These are phyloP conservation scores for Malus hybrid DNA, from an alignment of 331 rosid genomes.

Conservation along the genomic window DNA sequence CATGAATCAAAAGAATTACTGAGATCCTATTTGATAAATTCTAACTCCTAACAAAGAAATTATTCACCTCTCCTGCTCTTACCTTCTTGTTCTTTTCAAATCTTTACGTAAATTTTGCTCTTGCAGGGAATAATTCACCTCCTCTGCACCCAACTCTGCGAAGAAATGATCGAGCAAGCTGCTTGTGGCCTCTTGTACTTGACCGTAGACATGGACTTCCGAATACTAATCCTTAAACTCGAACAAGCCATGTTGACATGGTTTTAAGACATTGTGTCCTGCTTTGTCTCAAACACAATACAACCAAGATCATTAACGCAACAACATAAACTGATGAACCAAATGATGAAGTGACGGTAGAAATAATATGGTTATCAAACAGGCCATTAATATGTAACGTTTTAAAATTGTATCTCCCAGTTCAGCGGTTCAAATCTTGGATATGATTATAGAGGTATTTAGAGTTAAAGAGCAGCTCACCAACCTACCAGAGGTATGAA, in stretches of 20 bases:
- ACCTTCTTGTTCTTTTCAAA: neutral
- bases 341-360: too few relatives aligned
- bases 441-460: too few relatives aligned
- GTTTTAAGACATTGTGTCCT: constrained; percentile 67
- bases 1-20: constrained; percentile 4
- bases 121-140: constrained; percentile 24
- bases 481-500: constrained; percentile 37
- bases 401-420: too few relatives aligned
- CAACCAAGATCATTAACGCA: neutral
- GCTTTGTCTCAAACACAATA: constrained; percentile 11
- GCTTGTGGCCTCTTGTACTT: constrained; percentile 88
- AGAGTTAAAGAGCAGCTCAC: constrained; percentile 10
- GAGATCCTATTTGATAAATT: neutral
- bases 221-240: constrained; percentile 57
- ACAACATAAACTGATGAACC: too few relatives aligned
- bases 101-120: neutral
- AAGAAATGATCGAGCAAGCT: constrained; percentile 75
- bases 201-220: constrained; percentile 82
- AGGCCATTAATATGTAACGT: too few relatives aligned
- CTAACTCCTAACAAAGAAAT: neutral
- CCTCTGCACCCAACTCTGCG: constrained; percentile 68
- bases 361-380: too few relatives aligned
- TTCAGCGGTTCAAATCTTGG: too few relatives aligned
- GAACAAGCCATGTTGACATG: constrained; percentile 74
- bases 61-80: neutral